Evolutionary conservation across 2,329 filamentous ascomycete species (phyloP).

Genomic region (Calonectria multiphialidica): DNA sequence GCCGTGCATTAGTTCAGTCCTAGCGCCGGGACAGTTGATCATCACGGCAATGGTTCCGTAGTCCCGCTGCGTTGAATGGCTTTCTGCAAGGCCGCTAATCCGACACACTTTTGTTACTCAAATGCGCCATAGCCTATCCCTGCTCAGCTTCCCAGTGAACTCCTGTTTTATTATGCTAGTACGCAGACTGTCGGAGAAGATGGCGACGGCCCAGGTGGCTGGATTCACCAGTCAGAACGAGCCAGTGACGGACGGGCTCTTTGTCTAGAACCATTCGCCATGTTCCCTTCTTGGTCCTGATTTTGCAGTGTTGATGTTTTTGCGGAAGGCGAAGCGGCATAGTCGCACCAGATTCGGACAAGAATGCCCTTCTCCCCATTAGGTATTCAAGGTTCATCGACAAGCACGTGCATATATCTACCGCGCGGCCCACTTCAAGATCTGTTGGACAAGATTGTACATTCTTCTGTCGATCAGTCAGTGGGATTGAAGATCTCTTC

Average conservation of each 20-base stretch:
- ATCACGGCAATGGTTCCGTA: neutral
- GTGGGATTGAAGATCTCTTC: neutral
- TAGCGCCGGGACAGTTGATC: neutral
- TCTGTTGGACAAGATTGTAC: neutral
- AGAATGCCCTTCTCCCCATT: neutral
- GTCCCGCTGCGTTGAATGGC: neutral
- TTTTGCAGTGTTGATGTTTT: neutral
- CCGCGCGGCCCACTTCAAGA: neutral
- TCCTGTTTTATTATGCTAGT: neutral
- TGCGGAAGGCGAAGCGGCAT: neutral
- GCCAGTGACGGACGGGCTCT: neutral
- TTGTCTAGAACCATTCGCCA: neutral
- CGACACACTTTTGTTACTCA: neutral
- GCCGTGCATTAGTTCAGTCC: neutral
- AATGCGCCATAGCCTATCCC: neutral
- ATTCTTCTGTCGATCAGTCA: neutral
- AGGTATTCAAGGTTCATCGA: neutral
- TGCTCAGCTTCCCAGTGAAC: neutral
- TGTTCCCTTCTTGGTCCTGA: neutral
- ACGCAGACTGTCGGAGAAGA: neutral
- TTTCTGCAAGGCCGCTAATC: neutral
- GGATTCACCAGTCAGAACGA: neutral
- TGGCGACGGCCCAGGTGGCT: neutral
- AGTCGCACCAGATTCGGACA: neutral
- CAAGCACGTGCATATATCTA: neutral